A percentile compares a stretch with the other conserved stretches of the same genome.
Conservation (phyloP, 768 basidiomycete genomes). For the Tulasnella sp. region DNA sequence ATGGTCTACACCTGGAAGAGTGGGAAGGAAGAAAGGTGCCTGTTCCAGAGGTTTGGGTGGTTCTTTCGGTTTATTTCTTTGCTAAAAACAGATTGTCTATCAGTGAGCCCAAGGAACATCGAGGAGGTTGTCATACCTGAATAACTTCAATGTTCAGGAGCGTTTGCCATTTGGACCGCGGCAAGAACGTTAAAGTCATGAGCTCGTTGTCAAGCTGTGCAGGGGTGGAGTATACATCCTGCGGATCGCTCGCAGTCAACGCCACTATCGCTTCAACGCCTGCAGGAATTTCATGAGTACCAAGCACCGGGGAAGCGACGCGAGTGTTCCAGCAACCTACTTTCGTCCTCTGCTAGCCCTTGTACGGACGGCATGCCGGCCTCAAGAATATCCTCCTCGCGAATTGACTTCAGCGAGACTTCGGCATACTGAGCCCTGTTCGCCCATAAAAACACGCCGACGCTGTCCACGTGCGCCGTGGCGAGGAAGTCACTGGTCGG, state of each 20-base stretch:
- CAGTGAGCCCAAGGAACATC: background rate
- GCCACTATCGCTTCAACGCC: conserved; percentile 74
- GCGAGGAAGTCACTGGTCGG: conserved; percentile 96
- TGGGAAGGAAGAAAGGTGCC: conserved; percentile 97
- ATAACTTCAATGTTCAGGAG: conserved; percentile 96
- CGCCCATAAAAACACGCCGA: conserved; percentile 97
- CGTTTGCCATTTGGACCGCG: conserved; percentile 94
- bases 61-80: conserved; percentile 96
- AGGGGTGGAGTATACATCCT: conserved; percentile 83
- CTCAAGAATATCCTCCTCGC: conserved; percentile 72
- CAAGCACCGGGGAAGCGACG: background rate
- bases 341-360: conserved; percentile 77
- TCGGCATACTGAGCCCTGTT: conserved; percentile 94
- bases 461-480: conserved; percentile 89
- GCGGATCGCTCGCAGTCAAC: conserved; percentile 59
- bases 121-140: conserved; percentile 57
- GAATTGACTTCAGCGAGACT: conserved; percentile 76
- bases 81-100: conserved; percentile 49
- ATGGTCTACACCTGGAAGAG: conserved; percentile 82
- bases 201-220: conserved; percentile 86
- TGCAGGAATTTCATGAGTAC: conserved; percentile 41
- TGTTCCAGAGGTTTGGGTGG: conserved; percentile 93
- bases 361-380: conserved; percentile 82
- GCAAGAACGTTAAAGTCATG: conserved; percentile 90
- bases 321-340: conserved; percentile 48